Conservation (phyloP, 345 rosid species). For the Murraya paniculata region DNA sequence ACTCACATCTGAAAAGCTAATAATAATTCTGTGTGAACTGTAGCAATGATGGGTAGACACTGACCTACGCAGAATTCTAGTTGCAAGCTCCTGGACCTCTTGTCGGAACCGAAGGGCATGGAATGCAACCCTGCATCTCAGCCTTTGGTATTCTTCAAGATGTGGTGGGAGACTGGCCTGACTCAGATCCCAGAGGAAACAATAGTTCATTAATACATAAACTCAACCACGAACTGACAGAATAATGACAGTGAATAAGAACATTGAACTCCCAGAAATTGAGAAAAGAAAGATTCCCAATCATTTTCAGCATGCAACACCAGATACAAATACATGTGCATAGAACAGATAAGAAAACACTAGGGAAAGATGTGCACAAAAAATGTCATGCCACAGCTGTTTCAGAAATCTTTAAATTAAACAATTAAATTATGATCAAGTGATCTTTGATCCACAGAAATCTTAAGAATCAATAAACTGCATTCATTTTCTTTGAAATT, state of each 20-base stretch:
- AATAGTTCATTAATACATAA: not conserved
- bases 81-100: conserved; percentile 86
- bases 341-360: not conserved
- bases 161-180: conserved; percentile 78
- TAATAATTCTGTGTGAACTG: not conserved
- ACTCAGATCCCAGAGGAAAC: conserved; percentile 19
- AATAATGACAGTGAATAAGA: conserved; percentile 1
- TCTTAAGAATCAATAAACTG: not conserved
- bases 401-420: not conserved
- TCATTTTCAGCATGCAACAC: not conserved
- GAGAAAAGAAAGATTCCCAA: not conserved
- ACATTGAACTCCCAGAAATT: not conserved
- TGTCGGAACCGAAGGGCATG: conserved; percentile 80
- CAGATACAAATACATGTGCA: not conserved
- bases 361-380: not conserved
- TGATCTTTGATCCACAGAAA: not conserved
- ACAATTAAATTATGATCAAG: not conserved
- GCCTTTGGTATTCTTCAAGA: conserved; percentile 88
- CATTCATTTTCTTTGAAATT: not conserved
- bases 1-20: not conserved
- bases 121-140: conserved; percentile 90
- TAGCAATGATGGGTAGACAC: conserved; percentile 10
- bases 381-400: not conserved
- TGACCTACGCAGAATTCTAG: conserved; percentile 72
- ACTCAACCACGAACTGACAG: not conserved